These are phyloP conservation scores for Stipa capillata DNA, from an alignment of 176 grass and related monocot genomes.

Conservation along the genomic window DNA sequence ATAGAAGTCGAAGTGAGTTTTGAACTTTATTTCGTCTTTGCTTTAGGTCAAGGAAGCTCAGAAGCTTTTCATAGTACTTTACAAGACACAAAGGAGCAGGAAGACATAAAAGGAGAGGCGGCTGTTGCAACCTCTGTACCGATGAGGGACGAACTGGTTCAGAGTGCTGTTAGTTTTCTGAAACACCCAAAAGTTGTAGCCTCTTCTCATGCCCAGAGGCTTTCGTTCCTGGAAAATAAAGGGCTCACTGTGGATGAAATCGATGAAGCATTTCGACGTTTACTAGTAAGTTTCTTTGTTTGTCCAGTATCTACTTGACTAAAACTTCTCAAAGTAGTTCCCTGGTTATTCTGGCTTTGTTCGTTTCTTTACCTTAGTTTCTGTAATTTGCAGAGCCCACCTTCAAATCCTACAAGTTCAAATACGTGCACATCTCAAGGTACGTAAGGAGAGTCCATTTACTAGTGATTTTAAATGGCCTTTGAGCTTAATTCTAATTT, in stretches of 20 bases:
- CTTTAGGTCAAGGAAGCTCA: conserved; percentile 16
- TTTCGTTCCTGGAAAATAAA: conserved; percentile 62
- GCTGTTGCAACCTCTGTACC: conserved; percentile 2
- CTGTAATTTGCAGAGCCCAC: conserved; percentile 2
- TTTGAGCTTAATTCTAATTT: not conserved
- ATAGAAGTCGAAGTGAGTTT: not conserved
- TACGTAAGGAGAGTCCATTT: not conserved
- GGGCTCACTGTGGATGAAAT: conserved; percentile 56
- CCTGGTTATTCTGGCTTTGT: not conserved
- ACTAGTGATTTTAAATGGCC: not conserved
- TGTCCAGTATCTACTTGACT: not conserved
- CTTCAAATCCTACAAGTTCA: not conserved
- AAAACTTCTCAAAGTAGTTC: not conserved
- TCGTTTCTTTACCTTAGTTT: not conserved
- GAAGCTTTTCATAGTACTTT: not conserved
- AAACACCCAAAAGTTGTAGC: conserved; percentile 45
- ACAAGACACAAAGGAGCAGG: not conserved
- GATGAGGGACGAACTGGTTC: conserved; percentile 59
- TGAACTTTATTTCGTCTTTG: not conserved
- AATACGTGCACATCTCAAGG: conserved; percentile 18
- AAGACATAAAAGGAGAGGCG: not conserved
- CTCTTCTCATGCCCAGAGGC: conserved; percentile 42
- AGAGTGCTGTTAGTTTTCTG: conserved; percentile 58
- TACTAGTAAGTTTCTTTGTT: conserved; percentile 29
- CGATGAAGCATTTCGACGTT: conserved; percentile 46